Conservation (phyloP, 2,329 filamentous ascomycete genomes). For the Coniochaeta sp. region DNA sequence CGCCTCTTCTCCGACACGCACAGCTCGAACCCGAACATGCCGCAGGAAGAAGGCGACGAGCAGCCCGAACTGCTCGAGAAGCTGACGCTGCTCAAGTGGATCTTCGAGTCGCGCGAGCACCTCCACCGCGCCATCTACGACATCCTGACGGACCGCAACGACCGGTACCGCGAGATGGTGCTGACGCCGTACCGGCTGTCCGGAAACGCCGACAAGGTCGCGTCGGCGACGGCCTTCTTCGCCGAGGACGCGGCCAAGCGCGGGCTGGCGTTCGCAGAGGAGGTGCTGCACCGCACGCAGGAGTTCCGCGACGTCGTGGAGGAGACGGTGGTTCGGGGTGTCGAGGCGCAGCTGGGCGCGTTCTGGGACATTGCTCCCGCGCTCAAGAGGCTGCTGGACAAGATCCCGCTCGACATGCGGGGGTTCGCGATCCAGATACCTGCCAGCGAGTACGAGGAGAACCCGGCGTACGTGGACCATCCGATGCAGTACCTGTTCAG, state of each 20-base stretch:
- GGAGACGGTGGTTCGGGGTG: slow-evolving; percentile 75
- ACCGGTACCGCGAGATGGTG: slow-evolving; percentile 79
- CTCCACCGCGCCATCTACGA: slow-evolving; percentile 82
- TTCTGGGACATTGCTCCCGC: slow-evolving; percentile 97
- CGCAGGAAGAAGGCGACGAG: slow-evolving; percentile 92
- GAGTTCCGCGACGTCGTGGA: slow-evolving; percentile 76
- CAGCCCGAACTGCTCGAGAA: slow-evolving; percentile 91
- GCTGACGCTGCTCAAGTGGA: slow-evolving; percentile 90
- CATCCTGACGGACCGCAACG: slow-evolving; percentile 75
- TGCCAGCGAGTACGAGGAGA: slow-evolving; percentile 72
- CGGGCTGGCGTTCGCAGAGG: slow-evolving; percentile 61
- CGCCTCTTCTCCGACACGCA: slow-evolving; percentile 68
- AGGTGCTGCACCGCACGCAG: slow-evolving; percentile 64
- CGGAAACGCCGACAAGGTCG: slow-evolving; percentile 71
- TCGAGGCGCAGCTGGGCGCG: slow-evolving; percentile 84
- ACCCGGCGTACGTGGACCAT: slow-evolving; percentile 69
- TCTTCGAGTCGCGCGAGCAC: slow-evolving; percentile 88
- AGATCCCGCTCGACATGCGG: slow-evolving; percentile 56
- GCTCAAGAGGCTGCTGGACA: slow-evolving; percentile 69
- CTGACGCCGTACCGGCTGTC: slow-evolving; percentile 71
- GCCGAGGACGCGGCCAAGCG: slow-evolving; percentile 68
- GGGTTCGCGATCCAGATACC: slow-evolving; percentile 73
- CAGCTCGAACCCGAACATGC: slow-evolving; percentile 65
- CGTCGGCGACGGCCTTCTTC: slow-evolving; percentile 77
- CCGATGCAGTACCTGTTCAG: slow-evolving; percentile 88